These are phyloP conservation scores for Tricholoma saponaceum DNA, from an alignment of 768 basidiomycete species.

Conservation along the genomic window DNA sequence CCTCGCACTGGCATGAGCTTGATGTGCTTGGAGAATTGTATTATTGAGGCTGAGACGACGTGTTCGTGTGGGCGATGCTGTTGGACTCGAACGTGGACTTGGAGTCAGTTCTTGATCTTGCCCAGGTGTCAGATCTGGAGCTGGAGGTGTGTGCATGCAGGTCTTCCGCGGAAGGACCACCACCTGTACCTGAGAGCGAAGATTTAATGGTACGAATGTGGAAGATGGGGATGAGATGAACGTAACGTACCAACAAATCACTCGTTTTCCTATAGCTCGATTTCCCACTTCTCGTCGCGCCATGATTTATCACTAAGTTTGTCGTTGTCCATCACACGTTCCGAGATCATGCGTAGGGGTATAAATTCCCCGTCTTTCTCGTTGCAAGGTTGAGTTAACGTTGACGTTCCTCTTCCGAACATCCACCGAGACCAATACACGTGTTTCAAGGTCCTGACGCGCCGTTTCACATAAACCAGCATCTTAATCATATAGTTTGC, in stretches of 20 bases:
- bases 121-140: not conserved
- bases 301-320: constrained; percentile 64
- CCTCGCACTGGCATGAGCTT: not conserved
- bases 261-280: constrained; percentile 83
- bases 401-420: not conserved
- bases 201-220: not conserved
- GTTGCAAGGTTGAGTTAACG: not conserved
- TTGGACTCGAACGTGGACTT: not conserved
- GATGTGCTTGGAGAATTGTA: not conserved
- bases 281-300: constrained; percentile 58
- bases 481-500: not conserved
- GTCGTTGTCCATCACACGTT: constrained; percentile 59
- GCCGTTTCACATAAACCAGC: not conserved
- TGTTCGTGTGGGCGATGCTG: not conserved
- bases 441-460: not conserved
- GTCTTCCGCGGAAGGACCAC: not conserved
- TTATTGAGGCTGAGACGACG: not conserved
- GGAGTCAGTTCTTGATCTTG: not conserved
- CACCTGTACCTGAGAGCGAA: not conserved
- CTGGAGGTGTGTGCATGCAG: not conserved
- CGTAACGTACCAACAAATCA: constrained; percentile 33
- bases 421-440: not conserved
- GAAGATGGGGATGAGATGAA: not conserved
- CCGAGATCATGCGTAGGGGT: constrained; percentile 21
- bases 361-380: constrained; percentile 1